Evolutionary conservation across 2,329 filamentous ascomycete genomes (phyloP).

Genomic region (Penicillium fuscoglaucum): DNA sequence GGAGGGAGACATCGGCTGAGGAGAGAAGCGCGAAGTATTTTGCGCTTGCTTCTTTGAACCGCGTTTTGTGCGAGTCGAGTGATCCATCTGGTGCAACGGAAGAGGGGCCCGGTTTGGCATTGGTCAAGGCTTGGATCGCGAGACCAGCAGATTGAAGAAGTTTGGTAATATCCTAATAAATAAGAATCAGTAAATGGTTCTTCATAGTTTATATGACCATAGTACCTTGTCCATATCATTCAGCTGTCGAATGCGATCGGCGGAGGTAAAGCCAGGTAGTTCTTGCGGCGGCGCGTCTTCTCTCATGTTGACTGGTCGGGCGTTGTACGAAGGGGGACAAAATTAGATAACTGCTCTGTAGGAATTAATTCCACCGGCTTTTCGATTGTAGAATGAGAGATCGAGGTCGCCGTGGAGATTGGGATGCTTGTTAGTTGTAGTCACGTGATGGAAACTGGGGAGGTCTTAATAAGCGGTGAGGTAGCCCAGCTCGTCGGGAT

Average conservation of each 20-base stretch:
- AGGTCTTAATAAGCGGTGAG: conserved; percentile 18
- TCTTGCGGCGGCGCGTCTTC: conserved; percentile 25
- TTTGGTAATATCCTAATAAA: conserved; percentile 49
- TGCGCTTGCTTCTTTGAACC: conserved; percentile 56
- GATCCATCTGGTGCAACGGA: conserved; percentile 40
- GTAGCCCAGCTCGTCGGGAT: conserved; percentile 14
- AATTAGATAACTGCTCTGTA: not conserved
- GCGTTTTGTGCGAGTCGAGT: conserved; percentile 58
- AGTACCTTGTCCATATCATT: conserved; percentile 71
- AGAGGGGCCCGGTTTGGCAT: conserved; percentile 42
- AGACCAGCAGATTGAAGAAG: conserved; percentile 61
- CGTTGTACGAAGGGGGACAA: not conserved
- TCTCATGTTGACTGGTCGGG: conserved; percentile 20
- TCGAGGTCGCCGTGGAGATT: not conserved
- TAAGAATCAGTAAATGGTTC: not conserved
- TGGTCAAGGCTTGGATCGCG: conserved; percentile 64
- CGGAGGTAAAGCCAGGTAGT: conserved; percentile 59
- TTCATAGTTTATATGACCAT: not conserved
- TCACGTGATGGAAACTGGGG: conserved; percentile 19
- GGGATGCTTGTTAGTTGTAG: not conserved
- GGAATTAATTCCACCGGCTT: not conserved
- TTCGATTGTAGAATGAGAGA: not conserved
- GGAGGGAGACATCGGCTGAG: conserved; percentile 70
- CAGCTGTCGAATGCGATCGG: conserved; percentile 78
- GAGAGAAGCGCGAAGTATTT: conserved; percentile 73